Evolutionary conservation across 1,139 yeast genomes (phyloP), one percentile per base, ranked within the genome.

Genomic region (Pneumocystis carinii): DNA sequence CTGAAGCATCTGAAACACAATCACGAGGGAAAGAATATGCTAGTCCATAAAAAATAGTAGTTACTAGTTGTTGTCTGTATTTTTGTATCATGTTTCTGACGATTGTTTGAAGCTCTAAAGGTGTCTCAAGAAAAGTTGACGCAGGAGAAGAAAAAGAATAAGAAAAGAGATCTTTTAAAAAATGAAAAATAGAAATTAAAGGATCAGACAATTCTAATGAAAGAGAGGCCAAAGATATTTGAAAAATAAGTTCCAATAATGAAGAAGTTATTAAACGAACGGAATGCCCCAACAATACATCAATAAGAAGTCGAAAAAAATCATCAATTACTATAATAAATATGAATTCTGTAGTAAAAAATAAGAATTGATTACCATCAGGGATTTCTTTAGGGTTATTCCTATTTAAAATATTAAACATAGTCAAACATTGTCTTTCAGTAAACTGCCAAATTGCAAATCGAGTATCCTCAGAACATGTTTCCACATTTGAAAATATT

Each of bases 131-230:
- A 63, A 81, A 80, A 3, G 96, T 85, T 38, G 87, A 79, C 6
- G 97, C 96, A 2, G 96, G 90, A 19, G 81, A 78, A 56, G 81
- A 85, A 68, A 86, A 81, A 0, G 95, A 96, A 90, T 95, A 90
- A 19, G 90, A 83, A 55, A 87, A 75, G 60, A 87, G 78, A 72
- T 90, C 97, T 67, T 86, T 84, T 69, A 89, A 73, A 73, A 83
- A 90, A 70, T 89, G 90, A 65, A 90, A 74, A 32, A 86, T 82
- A 1, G 90, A 78, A 59, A 81, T 77, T 65, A 90, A 77, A 3
- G 96, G 86, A 66, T 86, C 94, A 64, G 78, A 79, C 70, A 88
- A 90, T 65, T 83, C 85, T 59, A 86, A 76, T 35, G 75, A 75
- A 68, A 85, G 75, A 35, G 83, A 81, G 62, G 79, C 77, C 60